A percentile compares a stretch with the other conserved stretches of the same genome.
Conservation (phyloP, 116 monocot species). For the Zostera marina region DNA sequence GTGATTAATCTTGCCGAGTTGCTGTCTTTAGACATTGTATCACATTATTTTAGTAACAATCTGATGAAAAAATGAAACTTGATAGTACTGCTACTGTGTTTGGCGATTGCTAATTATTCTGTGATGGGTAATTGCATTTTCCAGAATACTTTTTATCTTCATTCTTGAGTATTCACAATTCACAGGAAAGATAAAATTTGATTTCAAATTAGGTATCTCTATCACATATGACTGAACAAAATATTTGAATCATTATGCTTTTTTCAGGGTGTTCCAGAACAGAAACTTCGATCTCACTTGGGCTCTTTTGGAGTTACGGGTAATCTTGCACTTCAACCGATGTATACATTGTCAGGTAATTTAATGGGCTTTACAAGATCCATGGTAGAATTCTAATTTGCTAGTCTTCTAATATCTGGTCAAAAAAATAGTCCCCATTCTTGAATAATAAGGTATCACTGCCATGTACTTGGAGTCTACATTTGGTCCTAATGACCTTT, state of each 20-base stretch:
- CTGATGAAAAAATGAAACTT: too few species aligned
- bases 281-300: slow-evolving; percentile 86
- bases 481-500: neutral
- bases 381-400: neutral
- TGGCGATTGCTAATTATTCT: too few species aligned
- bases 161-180: too few species aligned
- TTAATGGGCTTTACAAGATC: neutral
- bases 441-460: neutral
- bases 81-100: too few species aligned
- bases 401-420: too few species aligned
- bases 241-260: neutral
- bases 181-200: neutral
- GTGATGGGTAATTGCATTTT: too few species aligned
- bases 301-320: slow-evolving; percentile 97
- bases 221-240: neutral
- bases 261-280: slow-evolving; percentile 94
- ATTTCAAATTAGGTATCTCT: neutral
- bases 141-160: neutral
- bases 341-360: slow-evolving; percentile 94
- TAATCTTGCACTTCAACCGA: slow-evolving; percentile 92
- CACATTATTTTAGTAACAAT: too few species aligned
- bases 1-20: too few species aligned
- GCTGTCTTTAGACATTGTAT: too few species aligned
- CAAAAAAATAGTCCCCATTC: too few species aligned
- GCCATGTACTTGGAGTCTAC: too few species aligned